Base-by-base conservation (phyloP, 192 early-diverging fungal species). In the Coemansia sp. region DNA sequence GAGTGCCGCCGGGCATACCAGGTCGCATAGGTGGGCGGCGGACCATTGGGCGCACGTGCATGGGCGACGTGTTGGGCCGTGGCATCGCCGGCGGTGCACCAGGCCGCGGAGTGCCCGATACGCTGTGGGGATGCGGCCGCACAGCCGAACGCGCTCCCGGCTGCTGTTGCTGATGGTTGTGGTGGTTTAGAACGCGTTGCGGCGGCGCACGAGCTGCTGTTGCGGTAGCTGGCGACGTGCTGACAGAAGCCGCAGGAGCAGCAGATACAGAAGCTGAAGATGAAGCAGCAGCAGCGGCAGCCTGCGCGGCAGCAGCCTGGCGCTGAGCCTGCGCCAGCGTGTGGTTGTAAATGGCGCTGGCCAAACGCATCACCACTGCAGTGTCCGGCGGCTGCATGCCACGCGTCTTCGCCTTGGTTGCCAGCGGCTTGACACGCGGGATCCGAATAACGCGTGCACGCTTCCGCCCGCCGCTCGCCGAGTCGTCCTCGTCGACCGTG, bases 341-440 rank as follows among this genome's bases (percentile, higher is more conserved):
- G 40, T 78, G 74, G 59, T 66, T 78, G 54, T 78, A 78, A 13
- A 78, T 78, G n/a, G 68, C 74, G 38, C 74, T 71, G 5, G 74
- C 74, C 33, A 78, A 49, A 0, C 74, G 59, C 64, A 78, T 44
- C 11, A 78, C 69, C 12, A 63, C 74, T 13, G 74, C 61, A 5
- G 74, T 64, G 34, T 78, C 69, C 1, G 70, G 56, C 9, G 39
- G 55, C 37, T 58, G 45, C 0, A 43, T 44, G 8, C 52, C 21
- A 12, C 40, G 38, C 45, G 17, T 52, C 49, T 34, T 46, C 45
- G n/a, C 17, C 54, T 43, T 59, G 27, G 7, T 7, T 33, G 43
- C 46, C 60, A 52, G 30, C n/a, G 70, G 70, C 50, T 73, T 73
- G 17, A 49, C 27, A 12, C 70, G 64, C 9, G 74, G 37, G 39